Evolutionary conservation across 768 basidiomycete species (phyloP).

Genomic region (Termitomyces sp.): DNA sequence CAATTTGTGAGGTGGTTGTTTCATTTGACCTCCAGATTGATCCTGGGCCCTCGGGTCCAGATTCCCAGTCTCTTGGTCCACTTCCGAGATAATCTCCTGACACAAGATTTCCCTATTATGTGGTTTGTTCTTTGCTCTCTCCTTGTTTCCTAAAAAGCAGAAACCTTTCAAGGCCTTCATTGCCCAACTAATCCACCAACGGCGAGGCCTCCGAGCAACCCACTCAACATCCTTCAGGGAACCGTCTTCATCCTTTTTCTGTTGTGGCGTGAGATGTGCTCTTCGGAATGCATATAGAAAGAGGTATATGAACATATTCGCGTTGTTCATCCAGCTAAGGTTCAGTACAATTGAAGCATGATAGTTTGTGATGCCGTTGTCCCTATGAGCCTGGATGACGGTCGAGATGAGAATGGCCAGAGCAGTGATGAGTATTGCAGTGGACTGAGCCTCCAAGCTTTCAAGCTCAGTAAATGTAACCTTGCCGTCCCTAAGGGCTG

Average conservation of each 20-base stretch:
- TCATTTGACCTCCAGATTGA: not conserved
- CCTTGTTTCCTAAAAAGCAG: not conserved
- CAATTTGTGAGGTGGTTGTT: not conserved
- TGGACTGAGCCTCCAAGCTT: conserved; percentile 3
- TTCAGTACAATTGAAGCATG: conserved; percentile 7
- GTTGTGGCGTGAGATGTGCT: not conserved
- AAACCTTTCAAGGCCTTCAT: not conserved
- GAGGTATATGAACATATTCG: conserved; percentile 1
- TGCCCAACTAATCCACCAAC: not conserved
- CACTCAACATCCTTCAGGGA: not conserved
- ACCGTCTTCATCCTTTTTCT: not conserved
- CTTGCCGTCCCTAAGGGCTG: conserved; percentile 15
- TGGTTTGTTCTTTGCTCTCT: not conserved
- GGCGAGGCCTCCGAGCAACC: not conserved
- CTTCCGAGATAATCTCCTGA: no score
- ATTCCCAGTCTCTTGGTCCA: no score
- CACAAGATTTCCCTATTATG: not conserved
- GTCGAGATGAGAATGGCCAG: conserved; percentile 22
- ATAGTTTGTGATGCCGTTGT: not conserved
- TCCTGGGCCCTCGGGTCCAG: not conserved
- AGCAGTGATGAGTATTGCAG: not conserved
- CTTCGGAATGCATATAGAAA: not conserved
- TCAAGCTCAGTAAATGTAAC: conserved; percentile 17
- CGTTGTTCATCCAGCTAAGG: conserved; percentile 5
- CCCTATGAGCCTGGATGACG: conserved; percentile 16